phyloP scores from a whole-genome alignment of 768 basidiomycete genomes.

The Trametes elegans region DNA sequence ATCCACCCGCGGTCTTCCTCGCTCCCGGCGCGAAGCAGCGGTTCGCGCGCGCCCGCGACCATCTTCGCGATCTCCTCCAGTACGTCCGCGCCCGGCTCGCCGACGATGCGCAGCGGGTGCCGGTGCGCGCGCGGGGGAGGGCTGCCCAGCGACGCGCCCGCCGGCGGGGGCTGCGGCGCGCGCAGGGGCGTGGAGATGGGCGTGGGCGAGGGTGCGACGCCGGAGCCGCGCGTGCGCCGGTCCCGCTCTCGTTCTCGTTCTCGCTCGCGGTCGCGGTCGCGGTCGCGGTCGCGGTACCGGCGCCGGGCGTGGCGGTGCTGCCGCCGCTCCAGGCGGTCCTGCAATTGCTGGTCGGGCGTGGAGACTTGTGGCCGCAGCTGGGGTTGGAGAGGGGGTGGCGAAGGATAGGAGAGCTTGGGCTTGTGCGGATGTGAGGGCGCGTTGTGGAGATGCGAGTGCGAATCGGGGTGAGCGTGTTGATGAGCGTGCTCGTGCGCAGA shows the following conservation, averaged over 20 bases:
- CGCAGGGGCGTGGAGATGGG: background rate
- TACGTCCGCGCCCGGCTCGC: background rate
- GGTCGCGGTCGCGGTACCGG: background rate
- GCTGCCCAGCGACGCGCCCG: background rate
- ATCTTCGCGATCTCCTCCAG: slow-evolving; percentile 11
- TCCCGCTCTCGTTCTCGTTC: slow-evolving; percentile 7
- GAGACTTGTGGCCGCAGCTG: background rate
- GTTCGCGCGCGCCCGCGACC: background rate
- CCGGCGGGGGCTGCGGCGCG: background rate
- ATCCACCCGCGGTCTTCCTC: background rate
- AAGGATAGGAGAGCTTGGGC: background rate
- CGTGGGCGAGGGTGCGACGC: background rate
- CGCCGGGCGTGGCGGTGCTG: slow-evolving; percentile 1
- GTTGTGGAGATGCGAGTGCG: background rate
- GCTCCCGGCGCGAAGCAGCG: background rate
- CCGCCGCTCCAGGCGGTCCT: slow-evolving; percentile 5
- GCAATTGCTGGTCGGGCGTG: background rate
- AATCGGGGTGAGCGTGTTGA: background rate
- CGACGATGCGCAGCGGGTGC: background rate
- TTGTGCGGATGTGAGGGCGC: background rate
- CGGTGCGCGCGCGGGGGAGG: slow-evolving; percentile 4
- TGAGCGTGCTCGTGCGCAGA: background rate
- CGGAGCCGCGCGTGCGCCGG: background rate
- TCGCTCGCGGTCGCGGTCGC: slow-evolving; percentile 3
- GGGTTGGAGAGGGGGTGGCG: background rate